phyloP scores from a whole-genome alignment of 2,329 filamentous ascomycete genomes.

The Colletotrichum horii region DNA sequence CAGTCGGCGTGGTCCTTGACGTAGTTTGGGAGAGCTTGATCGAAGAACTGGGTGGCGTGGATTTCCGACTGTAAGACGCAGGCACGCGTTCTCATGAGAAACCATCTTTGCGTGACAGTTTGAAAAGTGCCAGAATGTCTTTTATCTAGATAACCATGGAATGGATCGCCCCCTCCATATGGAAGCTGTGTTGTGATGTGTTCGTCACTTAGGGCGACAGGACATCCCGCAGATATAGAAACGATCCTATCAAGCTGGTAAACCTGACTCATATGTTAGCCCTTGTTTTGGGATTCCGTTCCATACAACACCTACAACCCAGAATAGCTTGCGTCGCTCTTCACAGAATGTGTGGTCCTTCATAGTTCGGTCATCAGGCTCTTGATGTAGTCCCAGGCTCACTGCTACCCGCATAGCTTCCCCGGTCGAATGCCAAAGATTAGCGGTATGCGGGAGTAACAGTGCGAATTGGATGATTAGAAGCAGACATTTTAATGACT shows the following conservation, averaged over 20 bases:
- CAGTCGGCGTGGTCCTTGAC: background rate
- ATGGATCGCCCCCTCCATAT: background rate
- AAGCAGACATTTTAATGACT: background rate
- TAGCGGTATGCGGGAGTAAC: background rate
- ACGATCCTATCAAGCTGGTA: background rate
- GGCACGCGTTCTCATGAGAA: background rate
- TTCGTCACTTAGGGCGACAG: background rate
- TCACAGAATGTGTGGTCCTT: background rate
- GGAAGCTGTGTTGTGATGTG: background rate
- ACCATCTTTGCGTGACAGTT: rapidly evolving
- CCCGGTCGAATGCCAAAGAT: background rate
- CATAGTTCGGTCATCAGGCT: background rate
- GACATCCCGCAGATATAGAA: background rate
- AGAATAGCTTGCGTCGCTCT: background rate
- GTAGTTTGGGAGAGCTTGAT: background rate
- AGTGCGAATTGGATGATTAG: background rate
- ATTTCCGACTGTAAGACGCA: background rate
- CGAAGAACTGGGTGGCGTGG: background rate
- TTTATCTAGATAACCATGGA: background rate
- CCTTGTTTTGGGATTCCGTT: rapidly evolving
- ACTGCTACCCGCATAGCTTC: background rate
- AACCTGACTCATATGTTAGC: background rate
- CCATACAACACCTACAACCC: background rate
- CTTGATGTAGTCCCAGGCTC: background rate
- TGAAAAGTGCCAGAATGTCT: rapidly evolving